A percentile compares a stretch with the other conserved stretches of the same genome.
These are phyloP conservation scores for Penicillium goetzii DNA, from an alignment of 495 filamentous ascomycete species.

Conservation along the genomic window DNA sequence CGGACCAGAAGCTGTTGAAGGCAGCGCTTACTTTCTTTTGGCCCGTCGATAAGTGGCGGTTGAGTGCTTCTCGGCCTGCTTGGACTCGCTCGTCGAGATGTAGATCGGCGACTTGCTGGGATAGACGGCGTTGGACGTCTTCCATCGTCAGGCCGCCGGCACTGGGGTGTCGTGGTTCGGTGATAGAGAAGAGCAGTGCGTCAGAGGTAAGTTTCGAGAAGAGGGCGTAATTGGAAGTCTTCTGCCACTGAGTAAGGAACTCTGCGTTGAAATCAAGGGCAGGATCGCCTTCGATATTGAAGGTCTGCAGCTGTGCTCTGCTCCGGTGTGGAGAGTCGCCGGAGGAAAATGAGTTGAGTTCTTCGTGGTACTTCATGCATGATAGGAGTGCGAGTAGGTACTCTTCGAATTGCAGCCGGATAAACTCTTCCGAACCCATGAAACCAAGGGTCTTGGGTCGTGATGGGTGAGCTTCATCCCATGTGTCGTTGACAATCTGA, in stretches of 20 bases:
- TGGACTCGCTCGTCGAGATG: conserved; percentile 86
- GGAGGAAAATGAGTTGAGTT: conserved; percentile 52
- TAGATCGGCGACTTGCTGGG: conserved; percentile 85
- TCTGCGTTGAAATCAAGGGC: conserved; percentile 77
- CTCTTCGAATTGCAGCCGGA: conserved; percentile 96
- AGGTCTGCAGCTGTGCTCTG: conserved; percentile 41
- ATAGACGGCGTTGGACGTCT: conserved; percentile 86
- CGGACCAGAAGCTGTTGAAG: conserved; percentile 84
- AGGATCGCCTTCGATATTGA: conserved; percentile 77
- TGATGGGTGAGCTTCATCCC: conserved; percentile 88
- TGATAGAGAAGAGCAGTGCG: conserved; percentile 88
- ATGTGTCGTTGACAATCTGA: conserved; percentile 91
- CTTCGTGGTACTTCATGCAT: conserved; percentile 84
- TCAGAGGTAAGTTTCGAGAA: conserved; percentile 79
- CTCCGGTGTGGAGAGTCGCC: conserved; percentile 37
- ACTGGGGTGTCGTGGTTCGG: conserved; percentile 89
- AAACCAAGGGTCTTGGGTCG: conserved; percentile 93
- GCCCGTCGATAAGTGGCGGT: conserved; percentile 78
- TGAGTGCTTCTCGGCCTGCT: conserved; percentile 74
- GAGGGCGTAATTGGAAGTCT: conserved; percentile 85
- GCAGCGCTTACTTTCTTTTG: conserved; percentile 81
- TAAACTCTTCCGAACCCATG: conserved; percentile 96
- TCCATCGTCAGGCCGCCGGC: conserved; percentile 95
- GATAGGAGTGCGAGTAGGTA: conserved; percentile 90
- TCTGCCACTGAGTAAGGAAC: conserved; percentile 74